Evolutionary conservation across 345 rosid species (phyloP).

Genomic region (Hibiscus syriacus): DNA sequence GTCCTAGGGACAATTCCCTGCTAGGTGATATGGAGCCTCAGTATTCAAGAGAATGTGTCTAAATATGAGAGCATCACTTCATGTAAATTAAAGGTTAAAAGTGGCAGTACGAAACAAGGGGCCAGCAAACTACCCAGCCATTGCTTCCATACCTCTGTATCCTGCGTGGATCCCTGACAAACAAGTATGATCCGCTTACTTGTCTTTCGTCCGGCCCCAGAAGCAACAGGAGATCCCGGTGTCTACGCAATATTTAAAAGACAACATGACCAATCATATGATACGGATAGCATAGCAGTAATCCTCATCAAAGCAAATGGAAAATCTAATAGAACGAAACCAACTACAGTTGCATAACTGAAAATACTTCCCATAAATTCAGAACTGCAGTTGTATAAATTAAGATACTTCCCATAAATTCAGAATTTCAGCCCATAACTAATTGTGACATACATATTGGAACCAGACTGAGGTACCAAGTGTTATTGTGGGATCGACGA

Average conservation of each 20-base stretch:
- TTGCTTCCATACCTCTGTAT: conserved; percentile 37
- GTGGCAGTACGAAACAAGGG: neutral
- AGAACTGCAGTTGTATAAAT: no score
- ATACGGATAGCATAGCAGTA: no score
- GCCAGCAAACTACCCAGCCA: neutral
- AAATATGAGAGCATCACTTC: neutral
- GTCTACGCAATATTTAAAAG: conserved; percentile 47
- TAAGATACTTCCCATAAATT: no score
- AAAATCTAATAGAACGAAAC: neutral
- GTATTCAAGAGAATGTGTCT: neutral
- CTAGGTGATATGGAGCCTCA: neutral
- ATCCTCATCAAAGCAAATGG: neutral
- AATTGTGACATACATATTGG: neutral
- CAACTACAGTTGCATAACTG: neutral
- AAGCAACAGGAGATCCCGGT: conserved; percentile 71
- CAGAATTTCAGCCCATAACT: neutral
- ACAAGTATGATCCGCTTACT: conserved; percentile 70
- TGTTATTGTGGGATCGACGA: neutral
- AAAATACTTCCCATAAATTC: neutral
- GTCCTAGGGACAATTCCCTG: neutral
- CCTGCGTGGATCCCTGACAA: conserved; percentile 58
- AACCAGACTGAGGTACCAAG: neutral
- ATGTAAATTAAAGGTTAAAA: neutral
- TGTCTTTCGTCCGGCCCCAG: conserved; percentile 70
- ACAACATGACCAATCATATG: neutral